A percentile compares a stretch with the other conserved stretches of the same genome.
These are phyloP conservation scores for Irpex rosettiformis DNA, from an alignment of 1,284 basidiomycete species.

Conservation along the genomic window DNA sequence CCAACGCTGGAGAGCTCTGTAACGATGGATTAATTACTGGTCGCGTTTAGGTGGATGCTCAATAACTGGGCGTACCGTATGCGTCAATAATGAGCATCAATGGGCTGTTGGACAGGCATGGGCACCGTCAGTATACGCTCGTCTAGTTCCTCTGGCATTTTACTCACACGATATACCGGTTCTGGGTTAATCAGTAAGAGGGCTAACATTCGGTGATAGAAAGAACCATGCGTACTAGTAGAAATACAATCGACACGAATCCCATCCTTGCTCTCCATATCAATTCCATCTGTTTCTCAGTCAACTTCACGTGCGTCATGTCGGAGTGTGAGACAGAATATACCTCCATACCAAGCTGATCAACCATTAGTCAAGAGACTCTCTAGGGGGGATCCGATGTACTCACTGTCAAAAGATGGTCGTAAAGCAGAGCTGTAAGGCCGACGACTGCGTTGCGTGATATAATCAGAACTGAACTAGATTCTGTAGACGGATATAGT, in stretches of 20 bases:
- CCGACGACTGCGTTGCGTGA: constrained; percentile 22
- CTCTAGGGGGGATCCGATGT: not conserved
- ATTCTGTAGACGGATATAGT: not conserved
- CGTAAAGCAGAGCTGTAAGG: constrained; percentile 27
- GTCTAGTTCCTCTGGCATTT: not conserved
- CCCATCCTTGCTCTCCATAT: constrained; percentile 26
- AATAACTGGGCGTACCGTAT: constrained; percentile 27
- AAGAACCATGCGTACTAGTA: constrained; percentile 24
- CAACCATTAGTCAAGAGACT: not conserved
- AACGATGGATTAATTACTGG: not conserved
- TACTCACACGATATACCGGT: constrained; percentile 29
- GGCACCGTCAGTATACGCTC: not conserved
- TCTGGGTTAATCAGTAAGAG: constrained; percentile 17
- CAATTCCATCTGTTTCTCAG: constrained; percentile 20
- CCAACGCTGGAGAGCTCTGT: constrained; percentile 20
- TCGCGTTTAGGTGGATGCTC: not conserved
- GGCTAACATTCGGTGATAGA: not conserved
- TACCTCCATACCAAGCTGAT: constrained; percentile 28
- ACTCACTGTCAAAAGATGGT: constrained; percentile 28
- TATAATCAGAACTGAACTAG: not conserved
- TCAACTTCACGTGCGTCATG: not conserved
- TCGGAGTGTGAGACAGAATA: not conserved
- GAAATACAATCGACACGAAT: constrained; percentile 28
- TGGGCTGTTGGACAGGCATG: constrained; percentile 18
- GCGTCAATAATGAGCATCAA: constrained; percentile 28